Evolutionary conservation across 352 stramenopile species (phyloP), one percentile per base, ranked within the genome.

Genomic region (Pythium monospermum): DNA sequence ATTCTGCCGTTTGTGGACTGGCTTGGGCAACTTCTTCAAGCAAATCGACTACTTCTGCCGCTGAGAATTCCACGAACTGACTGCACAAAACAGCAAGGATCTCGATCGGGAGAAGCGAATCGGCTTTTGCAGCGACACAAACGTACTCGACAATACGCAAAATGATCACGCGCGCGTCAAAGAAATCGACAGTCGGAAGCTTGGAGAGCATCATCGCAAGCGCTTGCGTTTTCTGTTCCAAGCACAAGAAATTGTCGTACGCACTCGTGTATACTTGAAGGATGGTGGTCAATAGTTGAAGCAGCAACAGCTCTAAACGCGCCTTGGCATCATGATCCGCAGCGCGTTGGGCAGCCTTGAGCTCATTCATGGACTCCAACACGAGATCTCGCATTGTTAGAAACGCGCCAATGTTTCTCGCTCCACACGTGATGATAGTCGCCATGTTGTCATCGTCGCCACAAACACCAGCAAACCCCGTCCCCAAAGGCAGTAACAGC

Each of bases 141-240:
- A 88, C 75, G 33, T 89, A 87, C 51, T 92, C 77, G n/a, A 86
- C 78, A 21, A 87, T 81, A 16, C 76, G 67, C 21, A 92, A 62
- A 7, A 87, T 83, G 51, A 89, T 87, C 13, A 85, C 64, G 36
- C 76, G 68, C 3, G 76, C 70, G 42, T 86, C 72, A 32, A 74
- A 81, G 23, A 75, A 85, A 3, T 28, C 35, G 3, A 84, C 80
- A 23, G 61, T 64, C 5, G 72, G 74, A 0, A 92, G 49, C 47
- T 84, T 87, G 13, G 74, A 82, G 45, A 90, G 44, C 12, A 88
- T 64, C 39, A 87, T 73, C 18, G 78, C 78, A 19, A 92, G 45
- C 6, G 73, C 75, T 60, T 83, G 74, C 1, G 76, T 87, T 44
- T 76, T 85, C 1, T 79, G 70, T 47, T 92, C 81, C 31, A 92